phyloP scores from a whole-genome alignment of 345 rosid species.

The Salix koriyanagi region DNA sequence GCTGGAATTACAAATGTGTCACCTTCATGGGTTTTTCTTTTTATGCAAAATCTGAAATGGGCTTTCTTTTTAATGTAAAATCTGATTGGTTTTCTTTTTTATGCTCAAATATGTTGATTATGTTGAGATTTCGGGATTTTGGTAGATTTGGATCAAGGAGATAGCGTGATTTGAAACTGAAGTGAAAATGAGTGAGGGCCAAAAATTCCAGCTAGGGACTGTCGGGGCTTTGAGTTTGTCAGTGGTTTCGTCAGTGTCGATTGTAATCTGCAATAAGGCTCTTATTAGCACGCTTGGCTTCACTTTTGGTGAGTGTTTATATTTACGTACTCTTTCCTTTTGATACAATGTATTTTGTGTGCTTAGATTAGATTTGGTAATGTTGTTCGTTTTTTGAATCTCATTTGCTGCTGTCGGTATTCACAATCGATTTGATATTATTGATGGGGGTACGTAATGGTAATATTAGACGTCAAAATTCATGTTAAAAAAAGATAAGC shows the following conservation, averaged over 20 bases:
- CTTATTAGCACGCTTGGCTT: constrained; percentile 96
- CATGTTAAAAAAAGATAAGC: neutral
- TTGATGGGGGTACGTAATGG: neutral
- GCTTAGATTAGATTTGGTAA: neutral
- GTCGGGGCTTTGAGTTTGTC: constrained; percentile 90
- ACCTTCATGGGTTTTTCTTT: neutral
- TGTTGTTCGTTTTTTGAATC: neutral
- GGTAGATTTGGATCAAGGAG: constrained; percentile 52
- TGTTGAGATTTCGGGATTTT: constrained; percentile 11
- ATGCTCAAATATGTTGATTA: constrained; percentile 9
- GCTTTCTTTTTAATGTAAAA: neutral
- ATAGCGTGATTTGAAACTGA: neutral
- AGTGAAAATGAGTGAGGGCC: constrained; percentile 74
- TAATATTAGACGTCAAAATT: neutral
- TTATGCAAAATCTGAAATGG: no score
- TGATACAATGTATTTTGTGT: neutral
- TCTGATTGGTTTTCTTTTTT: neutral
- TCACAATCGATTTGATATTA: neutral
- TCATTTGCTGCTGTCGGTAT: neutral
- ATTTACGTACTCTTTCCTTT: neutral
- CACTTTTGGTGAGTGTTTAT: constrained; percentile 59
- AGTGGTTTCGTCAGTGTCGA: constrained; percentile 98
- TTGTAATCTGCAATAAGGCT: constrained; percentile 98
- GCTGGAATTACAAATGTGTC: neutral
- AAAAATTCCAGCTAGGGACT: constrained; percentile 92